Base-by-base conservation (phyloP, 2,329 filamentous ascomycete species). In the Verticillium dahliae region DNA sequence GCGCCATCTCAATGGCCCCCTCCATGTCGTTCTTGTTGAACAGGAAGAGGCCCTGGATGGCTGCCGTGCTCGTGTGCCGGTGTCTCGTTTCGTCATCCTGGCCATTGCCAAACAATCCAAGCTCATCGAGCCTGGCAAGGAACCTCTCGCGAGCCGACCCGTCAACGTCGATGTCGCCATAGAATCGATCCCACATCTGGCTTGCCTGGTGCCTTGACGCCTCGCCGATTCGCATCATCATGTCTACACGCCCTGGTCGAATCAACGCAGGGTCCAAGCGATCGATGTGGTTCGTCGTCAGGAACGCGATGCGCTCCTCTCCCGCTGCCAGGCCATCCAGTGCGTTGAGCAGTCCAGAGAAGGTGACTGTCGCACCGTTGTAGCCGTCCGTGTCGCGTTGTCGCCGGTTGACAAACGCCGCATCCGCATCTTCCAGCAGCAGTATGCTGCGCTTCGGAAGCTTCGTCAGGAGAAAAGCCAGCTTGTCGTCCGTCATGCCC, bases 271-370 rank as follows among this genome's bases (percentile, higher is more conserved):
- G 89, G 70, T 97, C 92, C 1, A 98, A 83, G 50, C 91, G 85
- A 67, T 97, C 92, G 41, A 97, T 87, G 70, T 97, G 92, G 70
- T 99, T 99, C 22, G 94, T 96, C 1, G 95, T 99, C 65, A 96
- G 81, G 74, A 99, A 97, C 1, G 96, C 87, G 65, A 99, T 90
- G 60, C 95, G 86, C 78, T 98, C 94, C 73, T 98, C 95, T 13
- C 92, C 91, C 59, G 93, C 96, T 6, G 92, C 92, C n/a, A 98
- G 87, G 1, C 95, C 95, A 65, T 99, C 95, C 14, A 94, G 75
- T 0, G 90, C 90, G 69, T 93, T 93, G 41, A 98, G 79, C 22
- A 98, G 78, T 0, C 94, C 94, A 0, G 94, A 98, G 70, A 97
- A 98, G 0, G 95, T 99, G 31, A 97, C 93, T 18, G 90, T 95